Evolutionary conservation across 768 basidiomycete genomes (phyloP), one percentile per base, ranked within the genome.

Genomic region (Lanmaoa rubissima): DNA sequence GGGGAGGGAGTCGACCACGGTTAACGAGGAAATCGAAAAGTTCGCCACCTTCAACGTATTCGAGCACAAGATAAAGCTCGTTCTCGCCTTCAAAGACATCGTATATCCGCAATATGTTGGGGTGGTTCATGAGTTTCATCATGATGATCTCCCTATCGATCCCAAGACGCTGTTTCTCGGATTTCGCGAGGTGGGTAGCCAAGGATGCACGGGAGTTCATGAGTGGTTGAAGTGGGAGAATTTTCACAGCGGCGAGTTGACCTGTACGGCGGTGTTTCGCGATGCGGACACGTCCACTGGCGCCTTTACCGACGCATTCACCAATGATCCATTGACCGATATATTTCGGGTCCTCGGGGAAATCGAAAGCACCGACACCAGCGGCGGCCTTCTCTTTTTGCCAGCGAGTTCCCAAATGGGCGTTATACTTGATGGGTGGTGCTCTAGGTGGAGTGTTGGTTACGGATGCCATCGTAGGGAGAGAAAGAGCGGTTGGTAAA

Each of bases 61-160:
- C 96, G 50, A 98, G 82, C 35, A 98, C 87, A 34, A 98, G 85
- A 73, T 89, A 97, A 41, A 98, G 86, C 62, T 96, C 92, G 66
- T 82, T 87, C 41, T 90, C 86, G 68, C 92, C 90, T 74, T 98
- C 94, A 73, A 90, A 97, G 52, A 98, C 95, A 68, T 98, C 95
- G 73, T 92, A 94, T 40, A 98, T 87, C 59, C 89, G 86, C 78
- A 98, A 84, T 65, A 98, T 93, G 74, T 97, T 97, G 2, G 94
- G 95, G 69, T 98, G 95, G 67, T 95, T 92, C 87, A 98, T 94
- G 64, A 98, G 88, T 73, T 98, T 98, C 95, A 98, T 96, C 87
- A 98, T 94, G 54, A 91, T 92, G 58, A 98, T 96, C 73, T 98
- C 95, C 60, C 92, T 78, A 70, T 97, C 94, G 57, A 98, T 88